These are phyloP conservation scores for Aureobasidium uvarum DNA, from an alignment of 2,329 filamentous ascomycete genomes.

Conservation along the genomic window DNA sequence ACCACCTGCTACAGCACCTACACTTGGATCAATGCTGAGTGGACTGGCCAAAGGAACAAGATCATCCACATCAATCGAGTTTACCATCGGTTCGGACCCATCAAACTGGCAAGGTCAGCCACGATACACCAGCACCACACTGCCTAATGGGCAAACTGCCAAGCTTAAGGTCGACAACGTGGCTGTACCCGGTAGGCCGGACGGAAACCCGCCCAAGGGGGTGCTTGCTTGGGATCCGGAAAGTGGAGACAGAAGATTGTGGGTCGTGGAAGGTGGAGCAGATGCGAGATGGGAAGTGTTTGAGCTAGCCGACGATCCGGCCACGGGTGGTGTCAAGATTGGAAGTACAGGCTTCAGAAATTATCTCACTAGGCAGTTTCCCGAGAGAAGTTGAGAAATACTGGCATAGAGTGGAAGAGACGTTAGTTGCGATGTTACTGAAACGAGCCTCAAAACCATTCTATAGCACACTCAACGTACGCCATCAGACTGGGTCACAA, in stretches of 20 bases:
- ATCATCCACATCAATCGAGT: constrained; percentile 62
- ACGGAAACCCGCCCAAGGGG: constrained; percentile 69
- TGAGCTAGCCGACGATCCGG: constrained; percentile 33
- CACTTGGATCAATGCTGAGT: constrained; percentile 18
- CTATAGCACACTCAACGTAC: neutral
- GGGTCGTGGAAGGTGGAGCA: constrained; percentile 38
- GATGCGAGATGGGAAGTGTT: constrained; percentile 41
- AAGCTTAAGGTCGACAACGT: constrained; percentile 39
- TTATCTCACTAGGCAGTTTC: constrained; percentile 39
- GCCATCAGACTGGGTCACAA: no score
- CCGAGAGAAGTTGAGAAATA: constrained; percentile 21
- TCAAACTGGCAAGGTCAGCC: constrained; percentile 41
- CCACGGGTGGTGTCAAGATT: constrained; percentile 32
- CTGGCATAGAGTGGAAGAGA: neutral
- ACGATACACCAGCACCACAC: constrained; percentile 36
- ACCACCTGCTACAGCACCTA: constrained; percentile 27
- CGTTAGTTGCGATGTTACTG: neutral
- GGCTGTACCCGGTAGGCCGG: constrained; percentile 53
- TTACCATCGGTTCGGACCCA: constrained; percentile 77
- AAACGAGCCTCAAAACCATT: neutral
- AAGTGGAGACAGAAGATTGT: constrained; percentile 30
- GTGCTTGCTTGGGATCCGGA: constrained; percentile 69
- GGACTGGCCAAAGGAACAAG: constrained; percentile 57
- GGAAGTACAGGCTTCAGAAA: constrained; percentile 37
- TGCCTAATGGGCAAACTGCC: constrained; percentile 39